Percentiles rank a stretch among this genome's conserved stretches.
Conservation (phyloP, 805 yeast genomes). For the Barnettozyma sucrosica region DNA sequence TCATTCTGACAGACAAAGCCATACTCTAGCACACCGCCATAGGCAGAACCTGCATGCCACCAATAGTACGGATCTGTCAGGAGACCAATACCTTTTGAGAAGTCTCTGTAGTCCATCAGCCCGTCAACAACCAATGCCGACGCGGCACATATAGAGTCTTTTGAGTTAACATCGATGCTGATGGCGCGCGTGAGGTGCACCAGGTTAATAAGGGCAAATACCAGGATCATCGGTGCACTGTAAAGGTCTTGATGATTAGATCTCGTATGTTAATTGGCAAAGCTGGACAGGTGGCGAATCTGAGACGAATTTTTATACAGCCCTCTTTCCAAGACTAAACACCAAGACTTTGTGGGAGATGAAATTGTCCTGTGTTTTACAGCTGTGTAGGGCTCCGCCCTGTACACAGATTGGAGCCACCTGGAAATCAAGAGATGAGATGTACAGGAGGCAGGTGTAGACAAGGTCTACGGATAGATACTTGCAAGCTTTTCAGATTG, state of each 20-base stretch:
- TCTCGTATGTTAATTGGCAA: background rate
- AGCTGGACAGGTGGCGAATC: background rate
- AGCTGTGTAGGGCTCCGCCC: background rate
- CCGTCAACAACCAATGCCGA: slow-evolving; percentile 56
- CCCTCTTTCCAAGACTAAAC: background rate
- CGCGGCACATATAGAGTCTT: slow-evolving; percentile 52
- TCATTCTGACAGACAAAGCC: slow-evolving; percentile 65
- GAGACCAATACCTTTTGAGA: slow-evolving; percentile 80
- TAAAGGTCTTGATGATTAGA: too few relatives aligned
- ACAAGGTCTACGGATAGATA: too few relatives aligned
- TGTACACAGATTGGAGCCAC: too few relatives aligned
- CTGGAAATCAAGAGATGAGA: background rate
- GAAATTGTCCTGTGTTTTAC: background rate
- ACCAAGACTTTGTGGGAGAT: background rate
- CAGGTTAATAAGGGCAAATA: background rate
- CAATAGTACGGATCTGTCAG: slow-evolving; percentile 58
- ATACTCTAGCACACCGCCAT: slow-evolving; percentile 61
- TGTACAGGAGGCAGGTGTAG: too few relatives aligned
- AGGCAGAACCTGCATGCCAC: slow-evolving; percentile 93
- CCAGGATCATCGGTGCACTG: background rate
- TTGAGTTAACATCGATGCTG: slow-evolving; percentile 31
- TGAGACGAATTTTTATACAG: background rate
- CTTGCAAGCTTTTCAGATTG: too few relatives aligned
- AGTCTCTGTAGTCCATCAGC: slow-evolving; percentile 50
- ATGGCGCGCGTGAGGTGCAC: slow-evolving; percentile 5